Evolutionary conservation across 306 rosid genomes (phyloP), one percentile per base, ranked within the genome.

Genomic region (Biancaea sappan): DNA sequence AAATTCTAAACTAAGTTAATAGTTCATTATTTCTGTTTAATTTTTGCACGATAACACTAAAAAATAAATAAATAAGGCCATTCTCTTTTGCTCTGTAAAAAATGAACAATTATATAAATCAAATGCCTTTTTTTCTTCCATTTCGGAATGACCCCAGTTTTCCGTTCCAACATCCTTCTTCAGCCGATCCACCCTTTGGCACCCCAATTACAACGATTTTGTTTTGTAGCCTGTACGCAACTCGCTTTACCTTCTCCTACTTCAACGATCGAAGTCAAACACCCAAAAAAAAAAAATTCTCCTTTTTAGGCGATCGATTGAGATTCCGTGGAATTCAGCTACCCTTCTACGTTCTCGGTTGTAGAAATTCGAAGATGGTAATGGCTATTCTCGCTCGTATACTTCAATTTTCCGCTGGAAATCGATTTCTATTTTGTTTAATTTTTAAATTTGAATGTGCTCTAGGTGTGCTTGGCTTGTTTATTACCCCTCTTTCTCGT

Each of bases 401-500:
- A 24, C 11, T 40, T 21, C 16, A 43, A 26, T 72, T 72, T 72
- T 4, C 2, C 18, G 5, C 0, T 10, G 11, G 5, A 16, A 22
- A 25, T 52, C 34, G 51, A 43, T 72, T 79, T 37, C 29, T 58
- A 16, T 19, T n/a, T 25, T 2, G 15, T 25, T 3, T 18, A 10
- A 48, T 50, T 24, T 29, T 15, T 50, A 7, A 48, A 64, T 28
- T 13, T 56, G 66, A 12, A 54, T 11, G 13, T 54, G n/a, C 28
- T 73, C 31, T 52, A 79, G 79, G 79, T 79, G 67, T 79, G 83
- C 77, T 32, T 80, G 76, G 53, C 26, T 28, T 81, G 84, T 40
- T 64, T 81, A 14, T 22, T 81, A 51, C 81, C 75, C 56, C 81
- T 81, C 26, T 81, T 81, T 66, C 78, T 81, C n/a, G 81, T 81